Base-by-base conservation (phyloP, 225 moss, liverwort and hornwort genomes). In the Straminergon stramineum region DNA sequence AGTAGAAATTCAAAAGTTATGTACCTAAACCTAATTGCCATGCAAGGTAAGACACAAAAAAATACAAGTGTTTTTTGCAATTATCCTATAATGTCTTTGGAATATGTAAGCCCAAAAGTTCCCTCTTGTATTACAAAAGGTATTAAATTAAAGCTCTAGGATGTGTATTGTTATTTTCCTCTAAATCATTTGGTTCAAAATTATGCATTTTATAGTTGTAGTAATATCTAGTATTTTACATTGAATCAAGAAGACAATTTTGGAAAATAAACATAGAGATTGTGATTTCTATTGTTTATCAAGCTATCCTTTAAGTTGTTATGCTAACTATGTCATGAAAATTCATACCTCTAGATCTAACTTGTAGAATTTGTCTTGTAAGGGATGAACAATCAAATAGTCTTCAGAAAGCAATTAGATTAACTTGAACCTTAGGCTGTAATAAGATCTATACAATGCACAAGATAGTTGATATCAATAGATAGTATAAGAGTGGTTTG, bases 261-360 rank as follows among this genome's bases (percentile, higher is more conserved):
- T 20, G 19, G 35, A 68, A 3, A 69, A 13, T n/a, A 37, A 69
- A 23, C 7, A 69, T 37, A 69, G 13, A 21, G 12, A 69, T n/a
- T 69, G 13, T 13, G 7, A 69, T 21, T n/a, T n/a, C 12, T 12
- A 37, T 11, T 37, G 22, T n/a, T 69, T n/a, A 13, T 69, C 0
- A n/a, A 69, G 13, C n/a, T n/a, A 22, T 69, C n/a, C 2, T 69
- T 69, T 23, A 6, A n/a, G 13, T 2, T 16, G 4, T 22, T 69
- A 1, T 37, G 3, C 1, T 2, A 0, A 69, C 0, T 69, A 0
- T 12, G 0, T 69, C 2, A 6, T 7, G 4, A 0, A n/a, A 1
- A n/a, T 69, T 69, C n/a, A 22, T 4, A 7, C 13, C 13, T n/a
- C 0, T n/a, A 0, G 23, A 69, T n/a, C 4, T n/a, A 23, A 23